Percentiles rank a stretch among this genome's conserved stretches.
phyloP scores from a whole-genome alignment of 441 rosid species.

The Oxalis stricta region DNA sequence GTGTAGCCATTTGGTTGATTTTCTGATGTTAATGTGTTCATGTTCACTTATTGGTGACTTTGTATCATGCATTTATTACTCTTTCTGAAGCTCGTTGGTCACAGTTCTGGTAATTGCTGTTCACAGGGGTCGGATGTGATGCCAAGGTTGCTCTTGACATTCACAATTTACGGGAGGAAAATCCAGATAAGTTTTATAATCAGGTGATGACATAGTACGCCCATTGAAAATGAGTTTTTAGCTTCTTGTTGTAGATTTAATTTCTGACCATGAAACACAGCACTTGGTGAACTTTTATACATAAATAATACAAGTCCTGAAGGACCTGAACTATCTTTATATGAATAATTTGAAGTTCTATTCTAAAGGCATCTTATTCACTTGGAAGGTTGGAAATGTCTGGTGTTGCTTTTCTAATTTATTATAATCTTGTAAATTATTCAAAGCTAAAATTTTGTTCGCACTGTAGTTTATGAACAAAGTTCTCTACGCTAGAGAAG shows the following conservation, averaged over 20 bases:
- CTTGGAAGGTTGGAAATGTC: too few species aligned
- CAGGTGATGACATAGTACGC: constrained; percentile 35
- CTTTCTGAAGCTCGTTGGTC: constrained; percentile 2
- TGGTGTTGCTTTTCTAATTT: neutral
- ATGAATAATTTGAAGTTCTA: neutral
- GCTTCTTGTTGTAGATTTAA: neutral
- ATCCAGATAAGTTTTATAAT: constrained; percentile 83
- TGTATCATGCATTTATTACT: neutral
- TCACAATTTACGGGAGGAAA: constrained; percentile 88
- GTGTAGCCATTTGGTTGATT: too few species aligned
- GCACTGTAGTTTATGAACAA: constrained; percentile 89
- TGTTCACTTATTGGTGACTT: neutral
- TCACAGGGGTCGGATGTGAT: constrained; percentile 87
- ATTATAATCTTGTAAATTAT: neutral
- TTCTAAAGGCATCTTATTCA: too few species aligned
- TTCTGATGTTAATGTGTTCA: too few species aligned
- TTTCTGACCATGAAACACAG: neutral
- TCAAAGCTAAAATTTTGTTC: constrained; percentile 12
- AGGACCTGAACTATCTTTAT: neutral
- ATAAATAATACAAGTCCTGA: neutral
- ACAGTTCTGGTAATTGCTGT: constrained; percentile 2
- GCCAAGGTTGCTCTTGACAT: constrained; percentile 96
- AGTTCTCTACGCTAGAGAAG: constrained; percentile 95
- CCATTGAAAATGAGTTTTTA: neutral
- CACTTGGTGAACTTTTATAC: neutral